Evolutionary conservation across 1,284 basidiomycete species (phyloP).

Genomic region (Peniophora sp.): DNA sequence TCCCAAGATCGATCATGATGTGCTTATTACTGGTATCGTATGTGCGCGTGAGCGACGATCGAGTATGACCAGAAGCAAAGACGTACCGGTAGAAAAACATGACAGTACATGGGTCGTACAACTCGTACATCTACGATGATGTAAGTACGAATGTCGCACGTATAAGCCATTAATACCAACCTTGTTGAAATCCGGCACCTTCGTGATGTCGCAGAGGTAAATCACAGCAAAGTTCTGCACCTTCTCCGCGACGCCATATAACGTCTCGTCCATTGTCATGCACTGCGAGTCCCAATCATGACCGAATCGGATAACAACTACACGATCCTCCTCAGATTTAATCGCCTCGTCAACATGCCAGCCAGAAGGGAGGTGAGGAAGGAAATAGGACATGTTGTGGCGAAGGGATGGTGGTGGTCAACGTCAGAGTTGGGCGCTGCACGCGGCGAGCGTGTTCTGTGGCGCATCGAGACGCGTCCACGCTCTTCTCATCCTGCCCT

Average conservation of each 20-base stretch:
- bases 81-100: constrained; percentile 96
- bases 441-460: neutral
- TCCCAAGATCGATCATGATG: constrained; percentile 99
- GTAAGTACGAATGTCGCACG: neutral
- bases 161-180: constrained; percentile 33
- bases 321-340: constrained; percentile 93
- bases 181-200: constrained; percentile 99
- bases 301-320: constrained; percentile 94
- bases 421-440: neutral
- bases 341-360: constrained; percentile 99
- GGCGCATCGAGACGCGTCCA: neutral
- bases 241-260: constrained; percentile 88
- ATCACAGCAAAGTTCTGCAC: constrained; percentile 99
- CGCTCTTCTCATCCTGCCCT: neutral
- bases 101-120: constrained; percentile 93
- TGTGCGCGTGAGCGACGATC: neutral
- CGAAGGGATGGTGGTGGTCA: constrained; percentile 2
- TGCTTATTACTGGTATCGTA: constrained; percentile 80
- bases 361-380: constrained; percentile 88
- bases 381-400: constrained; percentile 69
- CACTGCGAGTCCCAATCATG: constrained; percentile 94
- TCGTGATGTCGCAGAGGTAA: constrained; percentile 92
- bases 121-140: constrained; percentile 75
- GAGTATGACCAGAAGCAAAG: constrained; percentile 2
- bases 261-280: constrained; percentile 99